These are phyloP conservation scores for Cladorrhinum sp. DNA, from an alignment of 2,329 filamentous ascomycete species.

Conservation along the genomic window DNA sequence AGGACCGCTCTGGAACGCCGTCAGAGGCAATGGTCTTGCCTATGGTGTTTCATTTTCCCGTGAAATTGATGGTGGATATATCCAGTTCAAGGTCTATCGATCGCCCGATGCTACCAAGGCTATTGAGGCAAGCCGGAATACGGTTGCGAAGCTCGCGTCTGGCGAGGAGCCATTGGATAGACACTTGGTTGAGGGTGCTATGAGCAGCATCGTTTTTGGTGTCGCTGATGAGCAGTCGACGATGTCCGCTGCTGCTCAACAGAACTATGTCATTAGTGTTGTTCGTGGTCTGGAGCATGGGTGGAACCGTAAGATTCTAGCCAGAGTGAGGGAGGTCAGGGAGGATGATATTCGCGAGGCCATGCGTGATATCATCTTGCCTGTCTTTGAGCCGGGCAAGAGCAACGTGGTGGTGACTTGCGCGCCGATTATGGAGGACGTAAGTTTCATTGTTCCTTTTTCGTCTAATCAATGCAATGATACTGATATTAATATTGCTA, in stretches of 20 bases:
- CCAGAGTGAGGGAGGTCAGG: constrained; percentile 71
- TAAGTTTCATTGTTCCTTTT: constrained; percentile 43
- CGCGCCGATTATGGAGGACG: constrained; percentile 79
- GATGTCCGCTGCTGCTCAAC: constrained; percentile 75
- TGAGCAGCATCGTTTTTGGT: constrained; percentile 81
- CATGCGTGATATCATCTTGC: constrained; percentile 72
- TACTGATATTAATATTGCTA: constrained; percentile 22
- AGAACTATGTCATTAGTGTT: constrained; percentile 80
- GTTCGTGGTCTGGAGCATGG: constrained; percentile 72
- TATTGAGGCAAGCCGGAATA: constrained; percentile 70
- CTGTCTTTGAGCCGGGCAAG: constrained; percentile 74
- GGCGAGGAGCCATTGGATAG: constrained; percentile 72
- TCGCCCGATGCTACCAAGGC: constrained; percentile 88
- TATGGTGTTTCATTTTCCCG: constrained; percentile 82
- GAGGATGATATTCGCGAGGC: constrained; percentile 73
- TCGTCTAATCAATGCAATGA: constrained; percentile 20
- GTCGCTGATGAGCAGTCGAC: constrained; percentile 89
- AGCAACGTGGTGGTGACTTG: constrained; percentile 88
- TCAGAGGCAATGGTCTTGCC: constrained; percentile 88
- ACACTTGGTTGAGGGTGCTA: constrained; percentile 81
- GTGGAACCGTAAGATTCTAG: constrained; percentile 74
- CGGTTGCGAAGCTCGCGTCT: constrained; percentile 70
- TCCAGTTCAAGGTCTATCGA: constrained; percentile 85
- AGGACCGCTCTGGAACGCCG: constrained; percentile 88
- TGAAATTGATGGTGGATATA: constrained; percentile 72